Conservation (phyloP, 1,284 basidiomycete genomes). For the Ceraceosorus guamensis region DNA sequence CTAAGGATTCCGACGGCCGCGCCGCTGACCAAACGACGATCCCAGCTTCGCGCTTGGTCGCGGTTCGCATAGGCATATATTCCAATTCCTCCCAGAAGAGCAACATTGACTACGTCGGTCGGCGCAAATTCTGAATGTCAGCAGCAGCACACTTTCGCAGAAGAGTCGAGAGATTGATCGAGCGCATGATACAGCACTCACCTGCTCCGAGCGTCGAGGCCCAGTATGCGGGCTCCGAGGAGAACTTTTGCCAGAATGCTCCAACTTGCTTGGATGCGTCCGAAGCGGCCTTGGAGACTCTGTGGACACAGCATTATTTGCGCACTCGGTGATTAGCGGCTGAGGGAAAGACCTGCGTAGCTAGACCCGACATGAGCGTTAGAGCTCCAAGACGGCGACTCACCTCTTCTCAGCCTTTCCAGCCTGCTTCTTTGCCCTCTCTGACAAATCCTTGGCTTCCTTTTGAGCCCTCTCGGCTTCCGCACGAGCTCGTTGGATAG, state of each 20-base stretch:
- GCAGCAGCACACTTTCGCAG: no score
- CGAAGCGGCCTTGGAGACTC: conserved; percentile 15
- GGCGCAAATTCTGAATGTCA: no score
- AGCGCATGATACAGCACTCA: no score
- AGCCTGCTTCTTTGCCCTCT: conserved; percentile 17
- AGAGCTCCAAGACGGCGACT: no score
- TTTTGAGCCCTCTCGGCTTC: conserved; percentile 1
- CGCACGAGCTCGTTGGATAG: not conserved
- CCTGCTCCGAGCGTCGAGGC: conserved; percentile 34
- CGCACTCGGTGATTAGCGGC: no score
- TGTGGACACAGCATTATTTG: no score
- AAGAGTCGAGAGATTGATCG: no score
- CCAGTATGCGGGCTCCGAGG: conserved; percentile 42
- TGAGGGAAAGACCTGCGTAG: no score
- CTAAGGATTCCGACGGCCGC: conserved; percentile 32
- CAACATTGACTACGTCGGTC: conserved; percentile 41
- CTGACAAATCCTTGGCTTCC: conserved; percentile 15
- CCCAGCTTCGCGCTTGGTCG: conserved; percentile 32
- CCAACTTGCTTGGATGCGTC: conserved; percentile 17
- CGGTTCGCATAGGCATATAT: conserved; percentile 42
- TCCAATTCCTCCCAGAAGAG: conserved; percentile 39
- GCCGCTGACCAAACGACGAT: conserved; percentile 34
- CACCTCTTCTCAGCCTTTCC: conserved; percentile 37
- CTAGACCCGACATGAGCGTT: no score
- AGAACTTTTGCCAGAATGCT: conserved; percentile 34